Percentiles rank a stretch among this genome's conserved stretches.
These are phyloP conservation scores for Colletotrichum viniferum DNA, from an alignment of 2,329 filamentous ascomycete species.

Conservation along the genomic window DNA sequence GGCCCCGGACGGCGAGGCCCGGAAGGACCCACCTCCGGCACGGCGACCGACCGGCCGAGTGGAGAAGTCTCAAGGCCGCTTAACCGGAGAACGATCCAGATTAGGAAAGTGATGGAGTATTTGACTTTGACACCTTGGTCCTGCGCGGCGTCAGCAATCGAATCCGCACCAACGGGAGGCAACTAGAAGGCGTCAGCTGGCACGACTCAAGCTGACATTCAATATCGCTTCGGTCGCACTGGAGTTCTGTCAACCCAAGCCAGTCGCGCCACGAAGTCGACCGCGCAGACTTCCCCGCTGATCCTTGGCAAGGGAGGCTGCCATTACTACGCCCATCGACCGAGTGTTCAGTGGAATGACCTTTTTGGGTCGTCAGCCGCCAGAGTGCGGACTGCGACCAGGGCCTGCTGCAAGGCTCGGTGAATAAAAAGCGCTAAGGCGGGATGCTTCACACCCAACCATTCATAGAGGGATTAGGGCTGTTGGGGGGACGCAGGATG, in stretches of 20 bases:
- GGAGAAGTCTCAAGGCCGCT: neutral
- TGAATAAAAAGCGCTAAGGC: conserved; percentile 3
- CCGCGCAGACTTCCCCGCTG: neutral
- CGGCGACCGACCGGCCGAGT: neutral
- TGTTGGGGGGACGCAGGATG: neutral
- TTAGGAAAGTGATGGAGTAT: neutral
- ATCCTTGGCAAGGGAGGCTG: neutral
- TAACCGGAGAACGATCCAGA: neutral
- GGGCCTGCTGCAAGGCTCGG: conserved; percentile 15
- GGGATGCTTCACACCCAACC: conserved; percentile 2
- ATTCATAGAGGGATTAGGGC: neutral
- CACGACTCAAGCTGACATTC: neutral
- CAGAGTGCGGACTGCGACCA: neutral
- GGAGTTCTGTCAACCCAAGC: neutral
- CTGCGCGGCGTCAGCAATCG: neutral
- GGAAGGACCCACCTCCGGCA: neutral
- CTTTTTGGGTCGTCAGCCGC: neutral
- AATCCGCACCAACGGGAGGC: neutral
- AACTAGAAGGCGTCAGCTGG: neutral
- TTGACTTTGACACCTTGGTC: neutral
- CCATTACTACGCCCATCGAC: neutral
- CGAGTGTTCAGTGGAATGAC: neutral
- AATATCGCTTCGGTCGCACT: neutral
- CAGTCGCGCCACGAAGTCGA: neutral
- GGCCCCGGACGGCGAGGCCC: neutral